Evolutionary conservation across 2,329 filamentous ascomycete genomes (phyloP).

Genomic region (Escovopsis sp.): DNA sequence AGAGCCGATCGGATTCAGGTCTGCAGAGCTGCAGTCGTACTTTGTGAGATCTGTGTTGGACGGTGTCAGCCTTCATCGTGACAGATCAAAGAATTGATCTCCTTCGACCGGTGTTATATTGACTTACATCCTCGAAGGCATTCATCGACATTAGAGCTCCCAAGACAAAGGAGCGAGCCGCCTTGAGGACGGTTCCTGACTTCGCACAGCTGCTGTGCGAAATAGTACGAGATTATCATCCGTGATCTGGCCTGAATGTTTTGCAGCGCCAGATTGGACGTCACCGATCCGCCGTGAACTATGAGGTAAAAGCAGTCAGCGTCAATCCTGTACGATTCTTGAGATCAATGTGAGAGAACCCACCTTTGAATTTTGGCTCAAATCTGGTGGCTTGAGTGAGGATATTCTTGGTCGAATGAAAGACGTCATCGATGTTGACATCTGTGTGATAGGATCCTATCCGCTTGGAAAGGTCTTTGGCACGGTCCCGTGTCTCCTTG

Average conservation of each 20-base stretch:
- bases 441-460: slow-evolving; percentile 63
- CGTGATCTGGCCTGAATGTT: slow-evolving; percentile 51
- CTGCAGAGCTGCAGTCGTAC: slow-evolving; percentile 25
- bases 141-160: slow-evolving; percentile 16
- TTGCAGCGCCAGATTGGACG: slow-evolving; percentile 49
- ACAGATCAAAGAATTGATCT: too few relatives aligned
- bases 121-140: slow-evolving; percentile 7
- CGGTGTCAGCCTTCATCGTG: too few relatives aligned
- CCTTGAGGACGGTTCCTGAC: slow-evolving; percentile 11
- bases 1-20: slow-evolving; percentile 18
- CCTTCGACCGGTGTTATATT: too few relatives aligned
- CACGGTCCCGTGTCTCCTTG: slow-evolving; percentile 50
- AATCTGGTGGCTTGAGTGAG: slow-evolving; percentile 45
- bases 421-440: slow-evolving; percentile 57
- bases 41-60: slow-evolving; percentile 17
- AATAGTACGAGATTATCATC: slow-evolving; percentile 35
- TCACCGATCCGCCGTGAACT: slow-evolving; percentile 39
- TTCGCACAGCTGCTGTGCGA: slow-evolving; percentile 20
- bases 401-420: slow-evolving; percentile 44
- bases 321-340: slow-evolving; percentile 24
- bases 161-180: slow-evolving; percentile 14
- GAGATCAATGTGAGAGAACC: neutral
- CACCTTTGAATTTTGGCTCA: slow-evolving; percentile 28
- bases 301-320: slow-evolving; percentile 1
- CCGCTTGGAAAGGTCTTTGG: slow-evolving; percentile 40